These are phyloP conservation scores for Byssothecium circinans DNA, from an alignment of 2,329 filamentous ascomycete species.

Conservation along the genomic window DNA sequence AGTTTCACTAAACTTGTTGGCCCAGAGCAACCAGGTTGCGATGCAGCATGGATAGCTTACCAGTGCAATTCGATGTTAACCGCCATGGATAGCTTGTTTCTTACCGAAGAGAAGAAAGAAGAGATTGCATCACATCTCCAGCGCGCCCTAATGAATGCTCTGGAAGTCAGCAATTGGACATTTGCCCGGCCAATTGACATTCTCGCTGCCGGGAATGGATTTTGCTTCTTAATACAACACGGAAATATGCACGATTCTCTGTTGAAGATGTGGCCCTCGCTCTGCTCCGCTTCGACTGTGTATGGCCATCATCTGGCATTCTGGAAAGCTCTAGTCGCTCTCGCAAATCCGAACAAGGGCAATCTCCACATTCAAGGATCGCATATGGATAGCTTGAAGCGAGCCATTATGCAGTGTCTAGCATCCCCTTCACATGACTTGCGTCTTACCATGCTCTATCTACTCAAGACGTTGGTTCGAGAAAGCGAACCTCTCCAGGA, in stretches of 20 bases:
- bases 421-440: slow-evolving; percentile 74
- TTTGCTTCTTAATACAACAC: slow-evolving; percentile 69
- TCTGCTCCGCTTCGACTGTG: slow-evolving; percentile 66
- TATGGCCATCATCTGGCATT: slow-evolving; percentile 58
- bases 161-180: slow-evolving; percentile 8
- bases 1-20: slow-evolving; percentile 63
- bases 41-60: slow-evolving; percentile 17
- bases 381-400: slow-evolving; percentile 63
- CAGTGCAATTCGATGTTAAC: slow-evolving; percentile 37
- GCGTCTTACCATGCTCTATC: slow-evolving; percentile 70
- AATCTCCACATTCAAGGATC: slow-evolving; percentile 51
- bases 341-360: slow-evolving; percentile 68
- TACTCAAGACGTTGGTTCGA: slow-evolving; percentile 63
- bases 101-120: slow-evolving; percentile 22
- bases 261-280: slow-evolving; percentile 60
- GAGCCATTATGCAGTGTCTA: slow-evolving; percentile 71
- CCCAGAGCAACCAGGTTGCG: slow-evolving; percentile 4
- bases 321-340: slow-evolving; percentile 46
- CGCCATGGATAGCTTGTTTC: slow-evolving; percentile 22
- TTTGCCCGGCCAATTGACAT: slow-evolving; percentile 29
- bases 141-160: slow-evolving; percentile 20
- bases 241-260: slow-evolving; percentile 57
- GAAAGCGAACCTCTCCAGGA: slow-evolving; percentile 55
- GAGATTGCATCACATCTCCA: slow-evolving; percentile 26
- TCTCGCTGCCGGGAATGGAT: slow-evolving; percentile 75